Evolutionary conservation across 2,329 filamentous ascomycete species (phyloP).

Genomic region (Leptosphaerulina australis): DNA sequence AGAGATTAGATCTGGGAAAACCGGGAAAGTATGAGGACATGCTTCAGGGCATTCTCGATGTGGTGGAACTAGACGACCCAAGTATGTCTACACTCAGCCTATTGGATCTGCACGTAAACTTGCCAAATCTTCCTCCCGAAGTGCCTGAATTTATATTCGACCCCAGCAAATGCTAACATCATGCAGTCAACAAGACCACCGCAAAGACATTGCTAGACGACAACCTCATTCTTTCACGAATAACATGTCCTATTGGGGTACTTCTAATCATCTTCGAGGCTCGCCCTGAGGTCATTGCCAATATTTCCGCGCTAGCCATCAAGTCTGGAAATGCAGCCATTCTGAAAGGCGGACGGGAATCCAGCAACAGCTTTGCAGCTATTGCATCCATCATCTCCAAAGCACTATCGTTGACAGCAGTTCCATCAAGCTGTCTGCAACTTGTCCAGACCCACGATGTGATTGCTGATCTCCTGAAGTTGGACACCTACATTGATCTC

Average conservation of each 20-base stretch:
- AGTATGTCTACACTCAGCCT: slow-evolving; percentile 59
- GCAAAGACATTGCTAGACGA: slow-evolving; percentile 86
- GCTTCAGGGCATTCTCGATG: slow-evolving; percentile 92
- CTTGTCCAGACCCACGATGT: slow-evolving; percentile 92
- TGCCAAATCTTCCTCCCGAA: slow-evolving; percentile 3
- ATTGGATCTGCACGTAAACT: neutral
- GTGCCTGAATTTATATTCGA: neutral
- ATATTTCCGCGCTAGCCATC: slow-evolving; percentile 92
- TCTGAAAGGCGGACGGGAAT: slow-evolving; percentile 96
- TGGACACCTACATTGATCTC: slow-evolving; percentile 88
- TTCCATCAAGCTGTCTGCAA: slow-evolving; percentile 87
- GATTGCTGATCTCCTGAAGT: slow-evolving; percentile 82
- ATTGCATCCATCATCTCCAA: slow-evolving; percentile 85
- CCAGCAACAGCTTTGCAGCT: slow-evolving; percentile 89
- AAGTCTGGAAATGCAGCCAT: slow-evolving; percentile 98
- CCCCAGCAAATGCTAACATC: slow-evolving; percentile 13
- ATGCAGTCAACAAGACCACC: slow-evolving; percentile 78
- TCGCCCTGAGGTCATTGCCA: slow-evolving; percentile 95
- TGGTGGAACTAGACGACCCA: slow-evolving; percentile 82
- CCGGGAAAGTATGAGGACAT: slow-evolving; percentile 97
- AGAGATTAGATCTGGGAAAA: slow-evolving; percentile 83
- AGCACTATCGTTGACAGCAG: slow-evolving; percentile 72
- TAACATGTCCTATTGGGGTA: slow-evolving; percentile 95
- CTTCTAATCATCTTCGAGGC: slow-evolving; percentile 98
- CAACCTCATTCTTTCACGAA: slow-evolving; percentile 80